These are phyloP conservation scores for Incumbomyces delicatus DNA, from an alignment of 2,329 filamentous ascomycete genomes.

Conservation along the genomic window DNA sequence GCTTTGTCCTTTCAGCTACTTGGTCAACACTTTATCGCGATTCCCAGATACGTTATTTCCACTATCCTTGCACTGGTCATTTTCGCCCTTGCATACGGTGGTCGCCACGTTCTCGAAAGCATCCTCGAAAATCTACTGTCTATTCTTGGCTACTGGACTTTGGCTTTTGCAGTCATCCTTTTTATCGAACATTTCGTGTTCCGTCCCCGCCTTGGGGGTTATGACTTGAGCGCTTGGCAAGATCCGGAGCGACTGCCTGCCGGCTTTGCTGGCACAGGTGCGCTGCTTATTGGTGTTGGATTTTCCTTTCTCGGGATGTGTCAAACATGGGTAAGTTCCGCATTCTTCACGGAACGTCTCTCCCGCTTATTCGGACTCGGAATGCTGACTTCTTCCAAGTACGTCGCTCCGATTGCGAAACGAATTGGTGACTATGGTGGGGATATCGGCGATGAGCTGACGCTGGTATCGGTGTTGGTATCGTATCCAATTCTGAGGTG, in stretches of 20 bases:
- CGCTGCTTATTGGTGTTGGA: conserved; percentile 37
- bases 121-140: conserved; percentile 41
- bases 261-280: conserved; percentile 34
- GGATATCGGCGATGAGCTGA: conserved; percentile 45
- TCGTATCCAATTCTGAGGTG: conserved; percentile 40
- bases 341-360: conserved; percentile 23
- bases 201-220: conserved; percentile 33
- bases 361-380: too few species aligned
- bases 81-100: conserved; percentile 36
- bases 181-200: conserved; percentile 42
- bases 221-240: conserved; percentile 43
- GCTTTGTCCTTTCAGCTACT: conserved; percentile 32
- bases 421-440: conserved; percentile 38
- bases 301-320: conserved; percentile 50
- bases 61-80: conserved; percentile 39
- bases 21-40: conserved; percentile 31
- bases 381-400: background rate
- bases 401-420: conserved; percentile 35
- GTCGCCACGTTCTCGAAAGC: conserved; percentile 33
- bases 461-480: conserved; percentile 40
- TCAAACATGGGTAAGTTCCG: conserved; percentile 37
- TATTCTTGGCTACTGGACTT: conserved; percentile 43
- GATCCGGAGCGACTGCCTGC: conserved; percentile 34
- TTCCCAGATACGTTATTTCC: conserved; percentile 41
- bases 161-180: conserved; percentile 40